Base-by-base conservation (phyloP, 1,139 yeast species). In the Suhomyces guaymorum region DNA sequence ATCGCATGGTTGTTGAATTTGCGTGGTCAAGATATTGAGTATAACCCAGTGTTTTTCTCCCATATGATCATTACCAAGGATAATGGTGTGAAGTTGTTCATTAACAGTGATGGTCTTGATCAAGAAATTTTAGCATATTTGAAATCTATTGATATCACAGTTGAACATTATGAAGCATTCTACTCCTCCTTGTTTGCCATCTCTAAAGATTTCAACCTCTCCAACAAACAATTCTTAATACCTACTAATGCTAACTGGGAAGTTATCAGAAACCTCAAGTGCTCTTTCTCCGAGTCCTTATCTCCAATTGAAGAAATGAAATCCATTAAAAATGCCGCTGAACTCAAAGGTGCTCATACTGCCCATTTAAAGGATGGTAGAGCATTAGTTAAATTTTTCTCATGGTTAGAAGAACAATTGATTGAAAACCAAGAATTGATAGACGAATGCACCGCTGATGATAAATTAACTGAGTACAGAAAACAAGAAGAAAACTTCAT, bases 321-420 rank as follows among this genome's bases (percentile, higher is more conserved):
- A 63, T 79, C 90, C 12, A 66, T 85, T 34, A 94, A 92, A 58
- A 90, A 89, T 56, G 55, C 60, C 3, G 66, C 67, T 6, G 99
- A 94, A 62, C 63, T 90, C 25, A 56, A 67, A 20, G 96, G 96
- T 22, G 92, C 95, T 34, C 75, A 72, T 46, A 52, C 57, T 7
- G 95, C 97, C 0, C 97, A 92, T 54, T 66, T 82, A 41, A 85
- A 83, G 52, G 98, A 94, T 61, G 97, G 96, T 10, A 74, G 82
- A 39, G 95, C 97, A 1, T 63, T 90, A 30, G 70, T 80, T 33
- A 78, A 78, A 49, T 90, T 80, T 52, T 83, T 89, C 52, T 75
- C 96, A 2, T 92, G 97, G 97, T 68, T 92, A 42, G 96, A 89
- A 54, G 60, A 80, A 35, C 73, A 79, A 48, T 60, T 90, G 28